These are phyloP conservation scores for Mucor piriformis DNA, from an alignment of 371 early-diverging fungal genomes.

Conservation along the genomic window DNA sequence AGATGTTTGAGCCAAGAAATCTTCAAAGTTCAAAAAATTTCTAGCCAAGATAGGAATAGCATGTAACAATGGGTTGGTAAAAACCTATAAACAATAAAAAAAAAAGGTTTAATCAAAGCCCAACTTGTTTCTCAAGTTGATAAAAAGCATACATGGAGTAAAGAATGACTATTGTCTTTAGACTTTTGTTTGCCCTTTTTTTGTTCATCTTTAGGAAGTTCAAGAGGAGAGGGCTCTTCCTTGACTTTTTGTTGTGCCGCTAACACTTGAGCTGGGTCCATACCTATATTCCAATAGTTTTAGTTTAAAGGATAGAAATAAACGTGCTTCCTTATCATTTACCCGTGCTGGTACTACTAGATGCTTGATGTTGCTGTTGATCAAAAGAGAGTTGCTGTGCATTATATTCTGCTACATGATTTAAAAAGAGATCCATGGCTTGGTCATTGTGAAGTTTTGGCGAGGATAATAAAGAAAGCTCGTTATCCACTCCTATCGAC, in stretches of 20 bases:
- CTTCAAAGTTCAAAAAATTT: conserved; percentile 53
- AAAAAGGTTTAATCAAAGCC: neutral
- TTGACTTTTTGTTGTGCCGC: conserved; percentile 4
- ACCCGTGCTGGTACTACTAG: neutral
- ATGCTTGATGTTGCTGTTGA: conserved; percentile 11
- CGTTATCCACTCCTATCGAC: neutral
- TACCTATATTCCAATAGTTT: neutral
- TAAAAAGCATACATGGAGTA: conserved; percentile 30
- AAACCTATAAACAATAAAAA: conserved; percentile 27
- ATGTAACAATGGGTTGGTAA: conserved; percentile 53
- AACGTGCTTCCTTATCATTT: neutral
- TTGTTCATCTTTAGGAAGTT: conserved; percentile 8
- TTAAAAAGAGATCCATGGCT: conserved; percentile 45
- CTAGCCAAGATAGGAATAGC: conserved; percentile 55
- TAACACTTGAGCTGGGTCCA: conserved; percentile 12
- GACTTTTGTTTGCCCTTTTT: conserved; percentile 33
- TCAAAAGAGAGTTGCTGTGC: conserved; percentile 30
- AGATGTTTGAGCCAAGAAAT: conserved; percentile 50
- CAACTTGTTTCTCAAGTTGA: too few species aligned
- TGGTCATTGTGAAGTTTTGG: conserved; percentile 25
- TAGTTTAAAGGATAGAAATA: neutral
- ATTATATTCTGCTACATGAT: conserved; percentile 41
- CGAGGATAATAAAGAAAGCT: conserved; percentile 11
- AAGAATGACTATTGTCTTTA: conserved; percentile 28
- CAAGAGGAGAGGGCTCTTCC: conserved; percentile 1